A percentile compares a stretch with the other conserved stretches of the same genome.
Conservation (phyloP, 1,139 yeast species). For the Scheffersomyces stambukii region DNA sequence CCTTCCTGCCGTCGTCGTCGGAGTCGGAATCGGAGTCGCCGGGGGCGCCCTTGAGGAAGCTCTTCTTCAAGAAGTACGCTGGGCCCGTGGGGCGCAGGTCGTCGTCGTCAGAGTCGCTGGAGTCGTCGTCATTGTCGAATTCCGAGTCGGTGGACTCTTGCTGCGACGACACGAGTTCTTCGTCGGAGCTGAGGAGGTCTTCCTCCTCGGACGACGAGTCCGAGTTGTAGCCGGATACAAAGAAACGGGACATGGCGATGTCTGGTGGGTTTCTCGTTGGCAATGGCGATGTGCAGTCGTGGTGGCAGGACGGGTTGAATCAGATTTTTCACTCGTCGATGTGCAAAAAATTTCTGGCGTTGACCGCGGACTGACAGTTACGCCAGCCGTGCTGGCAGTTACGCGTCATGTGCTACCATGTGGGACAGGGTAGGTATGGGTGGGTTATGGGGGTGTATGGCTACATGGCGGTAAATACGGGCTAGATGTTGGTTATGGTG, state of each 20-base stretch:
- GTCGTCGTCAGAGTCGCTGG: constrained; percentile 37
- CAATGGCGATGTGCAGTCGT: not conserved
- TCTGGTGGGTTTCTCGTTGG: not conserved
- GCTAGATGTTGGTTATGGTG: no score
- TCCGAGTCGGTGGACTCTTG: constrained; percentile 34
- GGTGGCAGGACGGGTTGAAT: not conserved
- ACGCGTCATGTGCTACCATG: no score
- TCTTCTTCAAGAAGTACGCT: constrained; percentile 54
- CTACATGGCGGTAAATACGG: no score
- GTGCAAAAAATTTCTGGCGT: no score
- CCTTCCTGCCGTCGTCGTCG: constrained; percentile 71
- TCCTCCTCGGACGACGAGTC: constrained; percentile 76
- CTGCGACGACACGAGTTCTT: constrained; percentile 46
- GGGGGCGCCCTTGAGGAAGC: constrained; percentile 47
- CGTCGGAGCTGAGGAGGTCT: constrained; percentile 67
- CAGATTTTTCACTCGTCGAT: no score
- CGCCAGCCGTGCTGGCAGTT: no score
- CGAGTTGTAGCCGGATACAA: constrained; percentile 59
- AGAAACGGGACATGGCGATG: constrained; percentile 65
- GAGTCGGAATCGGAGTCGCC: constrained; percentile 52
- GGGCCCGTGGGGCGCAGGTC: constrained; percentile 49
- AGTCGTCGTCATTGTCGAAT: constrained; percentile 34
- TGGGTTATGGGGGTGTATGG: no score
- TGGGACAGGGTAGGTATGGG: no score
- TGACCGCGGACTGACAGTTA: no score